Evolutionary conservation across 257 asterid species (phyloP).

Genomic region (Solanum ossicruentum): DNA sequence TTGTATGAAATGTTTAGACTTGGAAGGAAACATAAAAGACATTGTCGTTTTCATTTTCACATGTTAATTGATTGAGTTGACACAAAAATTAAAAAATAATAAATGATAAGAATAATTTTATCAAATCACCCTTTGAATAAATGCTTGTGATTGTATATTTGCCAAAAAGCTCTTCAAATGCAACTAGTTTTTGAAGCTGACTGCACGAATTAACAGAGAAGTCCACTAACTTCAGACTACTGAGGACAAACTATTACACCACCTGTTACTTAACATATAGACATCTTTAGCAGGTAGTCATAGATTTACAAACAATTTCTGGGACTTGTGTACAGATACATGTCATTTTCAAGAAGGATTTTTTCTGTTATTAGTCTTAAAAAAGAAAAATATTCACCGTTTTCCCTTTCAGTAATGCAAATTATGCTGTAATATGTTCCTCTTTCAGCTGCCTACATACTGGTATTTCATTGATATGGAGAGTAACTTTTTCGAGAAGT

Average conservation of each 20-base stretch:
- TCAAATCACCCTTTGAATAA: not conserved
- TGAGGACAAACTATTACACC: not conserved
- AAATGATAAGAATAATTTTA: too few species aligned
- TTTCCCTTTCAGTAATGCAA: not conserved
- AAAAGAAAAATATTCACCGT: not conserved
- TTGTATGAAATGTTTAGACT: not conserved
- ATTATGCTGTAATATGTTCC: constrained; percentile 42
- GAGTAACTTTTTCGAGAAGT: constrained; percentile 20
- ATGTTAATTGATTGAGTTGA: too few species aligned
- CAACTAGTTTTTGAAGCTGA: not conserved
- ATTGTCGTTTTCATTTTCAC: not conserved
- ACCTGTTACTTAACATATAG: not conserved
- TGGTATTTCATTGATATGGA: constrained; percentile 25
- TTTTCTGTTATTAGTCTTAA: not conserved
- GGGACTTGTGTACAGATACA: not conserved
- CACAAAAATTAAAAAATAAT: too few species aligned
- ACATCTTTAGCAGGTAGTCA: not conserved
- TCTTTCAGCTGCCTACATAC: constrained; percentile 10
- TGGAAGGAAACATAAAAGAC: not conserved
- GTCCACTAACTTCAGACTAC: not conserved
- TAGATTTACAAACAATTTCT: not conserved
- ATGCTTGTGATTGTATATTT: not conserved
- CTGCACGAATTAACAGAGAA: not conserved
- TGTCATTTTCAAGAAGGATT: not conserved
- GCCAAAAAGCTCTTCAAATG: not conserved